These are phyloP conservation scores for Verticillium nonalfalfae DNA, from an alignment of 2,329 filamentous ascomycete genomes.

Conservation along the genomic window DNA sequence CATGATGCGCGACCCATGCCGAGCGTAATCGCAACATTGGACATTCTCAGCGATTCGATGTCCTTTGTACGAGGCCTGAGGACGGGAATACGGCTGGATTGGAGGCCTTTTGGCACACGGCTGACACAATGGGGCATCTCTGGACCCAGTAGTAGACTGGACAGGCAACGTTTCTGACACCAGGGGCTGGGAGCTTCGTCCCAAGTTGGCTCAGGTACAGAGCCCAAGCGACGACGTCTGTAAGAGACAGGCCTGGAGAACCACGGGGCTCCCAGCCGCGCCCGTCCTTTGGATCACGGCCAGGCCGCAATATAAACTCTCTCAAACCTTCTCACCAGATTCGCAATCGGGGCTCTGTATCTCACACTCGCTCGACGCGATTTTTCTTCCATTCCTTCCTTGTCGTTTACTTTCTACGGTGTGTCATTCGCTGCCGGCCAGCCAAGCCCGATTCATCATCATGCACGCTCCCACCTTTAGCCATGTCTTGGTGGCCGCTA, in stretches of 20 bases:
- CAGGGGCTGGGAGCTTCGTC: neutral
- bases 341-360: neutral
- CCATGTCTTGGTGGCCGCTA: neutral
- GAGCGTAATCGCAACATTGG: neutral
- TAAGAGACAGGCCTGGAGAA: neutral
- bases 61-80: neutral
- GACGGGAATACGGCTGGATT: neutral
- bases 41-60: neutral
- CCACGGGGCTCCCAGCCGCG: neutral
- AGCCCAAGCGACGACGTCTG: neutral
- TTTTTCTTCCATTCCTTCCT: neutral
- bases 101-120: neutral
- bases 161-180: neutral
- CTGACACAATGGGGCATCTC: neutral
- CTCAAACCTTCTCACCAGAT: slow-evolving; percentile 2
- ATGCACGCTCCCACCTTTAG: slow-evolving; percentile 1
- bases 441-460: neutral
- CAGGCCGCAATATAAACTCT: slow-evolving; percentile 1
- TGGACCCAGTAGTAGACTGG: neutral
- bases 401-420: neutral
- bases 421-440: slow-evolving; percentile 2
- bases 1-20: neutral
- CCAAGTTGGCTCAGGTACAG: neutral
- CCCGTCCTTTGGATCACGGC: neutral
- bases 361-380: slow-evolving; percentile 1